Evolutionary conservation across 1,284 basidiomycete genomes (phyloP), one percentile per base, ranked within the genome.

Genomic region (Ustilago loliicola): DNA sequence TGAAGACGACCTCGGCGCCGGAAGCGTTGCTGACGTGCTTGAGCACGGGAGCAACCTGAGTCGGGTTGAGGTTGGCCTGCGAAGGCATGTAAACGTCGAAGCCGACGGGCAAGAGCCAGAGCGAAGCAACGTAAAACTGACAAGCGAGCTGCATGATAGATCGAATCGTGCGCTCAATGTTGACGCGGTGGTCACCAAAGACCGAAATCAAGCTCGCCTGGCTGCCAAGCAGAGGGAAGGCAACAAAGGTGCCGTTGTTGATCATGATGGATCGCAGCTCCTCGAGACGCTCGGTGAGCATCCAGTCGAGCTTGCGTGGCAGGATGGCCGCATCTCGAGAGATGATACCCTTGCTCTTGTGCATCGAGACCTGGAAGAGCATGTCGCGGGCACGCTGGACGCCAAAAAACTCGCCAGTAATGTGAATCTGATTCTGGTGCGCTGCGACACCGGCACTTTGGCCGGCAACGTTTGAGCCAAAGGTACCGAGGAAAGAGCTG

Each of bases 301-400:
- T 93, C 96, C 96, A 98, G 85, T 99, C 96, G 77, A 99, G 89
- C 87, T 99, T 99, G 76, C 96, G 92, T 42, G 97, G 96, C 32
- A 98, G 90, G 72, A 98, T 93, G 13, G 94, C 93, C 4, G 94
- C 95, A 85, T 98, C 95, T 73, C 95, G 90, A 21, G 95, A 96
- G 69, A 98, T 93, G 77, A 97, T 91, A 58, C 91, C 90, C 86
- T 97, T 96, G 86, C 92, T 93, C 95, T 97, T 98, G 86, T 90
- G 92, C 71, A 92, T 88, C 17, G 94, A 93, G 29, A 95, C 89
- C 86, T 95, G 93, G 86, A 92, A 92, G 10, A 99, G 88, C 95
- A 98, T 98, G 85, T 98, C 96, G 78, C 93, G 90, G 3, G 96
- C 96, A 57, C 96, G 89, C 86, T 97, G 94, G 15, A 98, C 96